These are phyloP conservation scores for Scheffersomyces spartinae DNA, from an alignment of 805 yeast genomes.

Conservation along the genomic window DNA sequence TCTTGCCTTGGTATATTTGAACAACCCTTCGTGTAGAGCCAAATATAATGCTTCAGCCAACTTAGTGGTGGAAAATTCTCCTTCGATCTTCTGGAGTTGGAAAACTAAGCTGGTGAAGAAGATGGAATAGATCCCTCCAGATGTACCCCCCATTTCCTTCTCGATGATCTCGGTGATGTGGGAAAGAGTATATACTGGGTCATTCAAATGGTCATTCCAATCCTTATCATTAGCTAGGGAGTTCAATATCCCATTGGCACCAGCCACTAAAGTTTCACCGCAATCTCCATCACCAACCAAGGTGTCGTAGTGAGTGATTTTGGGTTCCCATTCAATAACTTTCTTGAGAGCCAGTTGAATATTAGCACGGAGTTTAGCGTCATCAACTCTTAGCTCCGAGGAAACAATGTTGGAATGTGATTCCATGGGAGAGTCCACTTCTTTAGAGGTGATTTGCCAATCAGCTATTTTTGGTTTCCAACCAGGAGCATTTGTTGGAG, in stretches of 20 bases:
- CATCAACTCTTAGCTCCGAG: conserved; percentile 19
- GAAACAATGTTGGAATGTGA: conserved; percentile 11
- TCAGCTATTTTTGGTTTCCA: conserved; percentile 61
- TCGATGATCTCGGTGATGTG: conserved; percentile 77
- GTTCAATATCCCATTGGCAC: conserved; percentile 60
- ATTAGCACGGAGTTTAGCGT: too few species aligned
- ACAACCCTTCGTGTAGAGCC: conserved; percentile 60
- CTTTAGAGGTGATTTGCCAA: too few species aligned
- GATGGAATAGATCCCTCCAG: conserved; percentile 88
- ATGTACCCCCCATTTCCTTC: conserved; percentile 93
- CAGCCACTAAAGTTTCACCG: conserved; percentile 80
- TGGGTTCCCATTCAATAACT: conserved; percentile 46
- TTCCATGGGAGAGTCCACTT: conserved; percentile 20
- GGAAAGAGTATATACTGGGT: conserved; percentile 49
- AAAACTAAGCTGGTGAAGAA: conserved; percentile 66
- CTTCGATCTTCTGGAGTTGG: conserved; percentile 26
- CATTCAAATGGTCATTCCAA: conserved; percentile 18
- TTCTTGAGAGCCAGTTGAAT: too few species aligned
- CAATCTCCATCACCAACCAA: conserved; percentile 96
- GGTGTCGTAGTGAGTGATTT: conserved; percentile 75
- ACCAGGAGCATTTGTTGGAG: conserved; percentile 69
- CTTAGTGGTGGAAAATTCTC: conserved; percentile 19
- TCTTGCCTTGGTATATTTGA: conserved; percentile 81
- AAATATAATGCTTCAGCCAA: conserved; percentile 39
- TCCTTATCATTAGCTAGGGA: conserved; percentile 31